Base-by-base conservation (phyloP, 2,329 filamentous ascomycete species). In the Botrytis squamosa region DNA sequence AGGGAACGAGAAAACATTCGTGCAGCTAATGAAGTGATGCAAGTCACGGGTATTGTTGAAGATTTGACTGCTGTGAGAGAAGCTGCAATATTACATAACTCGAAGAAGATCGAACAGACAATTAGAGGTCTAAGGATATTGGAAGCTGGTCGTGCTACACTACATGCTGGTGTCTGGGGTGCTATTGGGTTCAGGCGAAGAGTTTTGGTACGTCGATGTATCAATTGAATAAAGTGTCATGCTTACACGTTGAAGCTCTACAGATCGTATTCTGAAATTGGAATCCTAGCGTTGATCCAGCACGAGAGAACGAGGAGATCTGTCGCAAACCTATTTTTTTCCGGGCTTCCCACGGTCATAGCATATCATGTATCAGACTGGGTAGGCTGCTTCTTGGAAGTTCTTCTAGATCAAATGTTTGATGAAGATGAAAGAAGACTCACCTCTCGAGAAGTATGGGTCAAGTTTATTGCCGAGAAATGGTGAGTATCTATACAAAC, bases 21-120 rank as follows among this genome's bases (percentile, higher is more conserved):
- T 44, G 80, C 81, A 33, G 79, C 80, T 49, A 82, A 82, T 71
- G 81, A 82, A 75, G 81, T 82, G 42, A 80, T 82, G 79, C 78
- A 80, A 69, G 80, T 80, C 42, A 81, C 80, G 18, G 81, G 81
- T 33, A 77, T 82, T 25, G 79, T 82, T 18, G 81, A 82, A 73
- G 78, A 81, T 65, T 75, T 76, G 22, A 59, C 73, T 42, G 77
- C 76, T 33, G 78, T 77, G 36, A 80, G 76, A 49, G 72, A 63
- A 22, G 79, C 79, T 67, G 76, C 75, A 4, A 76, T 64, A 14
- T 73, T 76, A 67, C 68, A 72, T 10, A 73, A 73, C 25, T 33
- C 72, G 16, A 74, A 76, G 1, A 78, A 77, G 71, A 76, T 77
- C 60, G 67, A 77, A 60, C 80, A 82, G 40, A 80, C 78, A 18